Conservation (phyloP, 2,329 filamentous ascomycete species). For the Sarocladiaceae sp. region DNA sequence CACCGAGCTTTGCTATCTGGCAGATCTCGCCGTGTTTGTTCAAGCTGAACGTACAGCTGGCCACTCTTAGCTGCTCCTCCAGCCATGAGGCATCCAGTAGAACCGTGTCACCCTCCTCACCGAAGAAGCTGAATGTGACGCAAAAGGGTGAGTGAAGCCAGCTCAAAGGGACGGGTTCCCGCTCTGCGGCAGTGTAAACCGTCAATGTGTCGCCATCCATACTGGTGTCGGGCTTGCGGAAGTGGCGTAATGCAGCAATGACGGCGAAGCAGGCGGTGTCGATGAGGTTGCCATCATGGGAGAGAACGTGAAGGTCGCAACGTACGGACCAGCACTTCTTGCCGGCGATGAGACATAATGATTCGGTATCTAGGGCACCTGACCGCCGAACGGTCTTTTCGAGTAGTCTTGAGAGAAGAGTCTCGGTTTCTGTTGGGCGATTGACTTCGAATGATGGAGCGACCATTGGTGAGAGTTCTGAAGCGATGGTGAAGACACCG, state of each 20-base stretch:
- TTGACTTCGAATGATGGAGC: constrained; percentile 86
- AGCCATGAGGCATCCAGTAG: constrained; percentile 68
- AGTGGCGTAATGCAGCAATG: constrained; percentile 85
- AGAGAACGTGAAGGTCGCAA: constrained; percentile 86
- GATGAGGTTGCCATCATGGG: constrained; percentile 85
- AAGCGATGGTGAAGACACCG: constrained; percentile 87
- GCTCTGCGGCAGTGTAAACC: constrained; percentile 77
- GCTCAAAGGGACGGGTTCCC: constrained; percentile 84
- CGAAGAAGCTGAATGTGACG: constrained; percentile 83
- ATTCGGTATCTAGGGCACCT: constrained; percentile 90
- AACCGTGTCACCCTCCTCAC: constrained; percentile 62
- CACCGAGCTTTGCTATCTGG: constrained; percentile 87
- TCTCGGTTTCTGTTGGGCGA: constrained; percentile 77
- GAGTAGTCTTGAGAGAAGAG: constrained; percentile 80
- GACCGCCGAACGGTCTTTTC: constrained; percentile 94
- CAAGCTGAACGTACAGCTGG: constrained; percentile 75
- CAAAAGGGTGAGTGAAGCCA: constrained; percentile 92
- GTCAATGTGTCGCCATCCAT: constrained; percentile 82
- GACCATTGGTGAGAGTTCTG: constrained; percentile 89
- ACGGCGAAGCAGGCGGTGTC: constrained; percentile 84
- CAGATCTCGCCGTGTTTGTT: constrained; percentile 89
- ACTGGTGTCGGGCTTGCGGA: constrained; percentile 82
- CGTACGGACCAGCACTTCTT: constrained; percentile 89
- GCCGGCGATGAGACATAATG: constrained; percentile 86
- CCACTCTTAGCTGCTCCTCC: constrained; percentile 73